Evolutionary conservation across 305 asterid genomes (phyloP), one percentile per base, ranked within the genome.

Genomic region (Plantago coronopus): DNA sequence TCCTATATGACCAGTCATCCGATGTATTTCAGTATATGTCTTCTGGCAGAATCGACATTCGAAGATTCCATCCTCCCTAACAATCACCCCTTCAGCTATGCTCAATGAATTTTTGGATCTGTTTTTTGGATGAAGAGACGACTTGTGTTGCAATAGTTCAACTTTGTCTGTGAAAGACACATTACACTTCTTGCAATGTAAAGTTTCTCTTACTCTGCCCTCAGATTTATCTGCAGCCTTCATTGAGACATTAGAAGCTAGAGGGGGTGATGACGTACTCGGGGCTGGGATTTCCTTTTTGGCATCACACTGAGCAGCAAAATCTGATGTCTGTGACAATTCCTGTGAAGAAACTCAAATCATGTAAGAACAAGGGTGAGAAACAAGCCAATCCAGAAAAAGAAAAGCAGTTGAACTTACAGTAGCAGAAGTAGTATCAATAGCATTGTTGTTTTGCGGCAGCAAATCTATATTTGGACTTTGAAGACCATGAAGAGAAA

Each of bases 11-110:
- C 89, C 95, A 70, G 82, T 83, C 72, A 77, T 86, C 59, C 83
- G 81, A 72, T 70, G 84, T 66, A 78, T 79, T 74, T 81, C 94
- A 19, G 54, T 61, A 61, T 83, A 83, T 62, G 80, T 71, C 85
- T 84, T 86, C n/a, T 79, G 83, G 76, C 94, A 83, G 81, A 88
- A 78, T 70, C 83, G 83, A 64, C 93, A 82, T 60, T 79, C 96
- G 48, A 62, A 86, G 57, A 77, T 83, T 48, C 94, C 90, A 12
- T 78, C 94, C 68, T 78, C 94, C 68, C 72, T 84, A 43, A 83
- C 78, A 62, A 86, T 84, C 53, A 86, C 94, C 43, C 82, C 94
- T 56, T 83, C 88, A 73, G 88, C 83, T 43, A 83, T 64, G 67
- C 83, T 81, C 51, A 65, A 47, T 59, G 76, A 77, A 56, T 40